Conservation (phyloP, 2,329 filamentous ascomycete genomes). For the Anisogramma anomala region DNA sequence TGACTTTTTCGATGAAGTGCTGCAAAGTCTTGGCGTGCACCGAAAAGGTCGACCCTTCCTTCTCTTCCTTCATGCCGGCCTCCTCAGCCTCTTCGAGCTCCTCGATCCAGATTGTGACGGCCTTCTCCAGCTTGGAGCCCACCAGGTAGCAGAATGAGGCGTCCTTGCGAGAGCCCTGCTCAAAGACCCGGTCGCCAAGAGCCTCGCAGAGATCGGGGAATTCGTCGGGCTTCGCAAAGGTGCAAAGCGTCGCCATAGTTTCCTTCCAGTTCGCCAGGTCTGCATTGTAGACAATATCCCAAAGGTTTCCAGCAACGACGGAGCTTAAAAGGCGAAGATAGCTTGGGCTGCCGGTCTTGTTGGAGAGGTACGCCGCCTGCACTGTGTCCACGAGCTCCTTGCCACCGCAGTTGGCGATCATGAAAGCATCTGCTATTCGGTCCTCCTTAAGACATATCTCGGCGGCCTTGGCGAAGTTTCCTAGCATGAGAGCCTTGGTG, state of each 20-base stretch:
- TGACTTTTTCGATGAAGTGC: constrained; percentile 95
- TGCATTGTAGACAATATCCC: constrained; percentile 96
- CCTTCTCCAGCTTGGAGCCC: constrained; percentile 94
- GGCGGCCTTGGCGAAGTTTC: constrained; percentile 80
- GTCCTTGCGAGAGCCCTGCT: constrained; percentile 68
- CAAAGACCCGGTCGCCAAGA: constrained; percentile 79
- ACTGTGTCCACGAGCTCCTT: constrained; percentile 90
- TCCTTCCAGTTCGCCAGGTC: constrained; percentile 93
- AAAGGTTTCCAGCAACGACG: constrained; percentile 90
- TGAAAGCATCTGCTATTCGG: constrained; percentile 88
- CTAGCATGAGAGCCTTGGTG: constrained; percentile 77
- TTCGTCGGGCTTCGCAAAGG: constrained; percentile 80
- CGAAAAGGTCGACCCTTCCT: constrained; percentile 73
- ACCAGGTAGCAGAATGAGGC: constrained; percentile 95
- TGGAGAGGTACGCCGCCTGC: constrained; percentile 79
- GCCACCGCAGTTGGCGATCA: constrained; percentile 94
- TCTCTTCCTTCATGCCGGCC: constrained; percentile 55
- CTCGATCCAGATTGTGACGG: constrained; percentile 84
- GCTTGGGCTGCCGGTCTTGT: constrained; percentile 72
- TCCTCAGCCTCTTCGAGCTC: constrained; percentile 80
- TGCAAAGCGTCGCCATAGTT: constrained; percentile 90
- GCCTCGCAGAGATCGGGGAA: constrained; percentile 94
- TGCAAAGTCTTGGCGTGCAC: constrained; percentile 82
- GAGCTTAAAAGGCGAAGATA: constrained; percentile 85
- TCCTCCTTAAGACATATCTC: constrained; percentile 82